Evolutionary conservation across 371 early-diverging fungal genomes (phyloP).

Genomic region (Rhizopus delemar): DNA sequence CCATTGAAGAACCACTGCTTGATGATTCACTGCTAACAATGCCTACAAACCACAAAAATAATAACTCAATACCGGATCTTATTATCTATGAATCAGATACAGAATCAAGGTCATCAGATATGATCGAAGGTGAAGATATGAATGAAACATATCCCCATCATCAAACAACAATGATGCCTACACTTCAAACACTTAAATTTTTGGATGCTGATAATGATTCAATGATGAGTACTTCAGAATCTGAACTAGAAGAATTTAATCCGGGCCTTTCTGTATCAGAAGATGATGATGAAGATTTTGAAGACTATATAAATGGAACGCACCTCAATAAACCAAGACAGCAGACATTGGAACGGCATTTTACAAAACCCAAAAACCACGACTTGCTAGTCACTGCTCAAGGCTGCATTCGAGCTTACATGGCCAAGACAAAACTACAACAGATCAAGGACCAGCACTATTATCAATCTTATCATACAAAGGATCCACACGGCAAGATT

Average conservation of each 20-base stretch:
- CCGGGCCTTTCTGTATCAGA: slow-evolving; percentile 3
- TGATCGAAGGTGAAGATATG: slow-evolving; percentile 4
- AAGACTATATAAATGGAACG: neutral
- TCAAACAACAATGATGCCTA: neutral
- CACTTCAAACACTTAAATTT: neutral
- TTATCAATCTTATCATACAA: slow-evolving; percentile 17
- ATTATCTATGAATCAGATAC: slow-evolving; percentile 21
- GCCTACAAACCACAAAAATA: neutral
- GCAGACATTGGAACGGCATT: slow-evolving; percentile 12
- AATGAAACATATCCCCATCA: slow-evolving; percentile 2
- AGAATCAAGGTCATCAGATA: slow-evolving; percentile 18
- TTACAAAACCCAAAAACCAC: slow-evolving; percentile 15
- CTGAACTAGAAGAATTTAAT: slow-evolving; percentile 16
- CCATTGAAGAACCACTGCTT: slow-evolving; percentile 18
- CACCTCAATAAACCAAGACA: neutral
- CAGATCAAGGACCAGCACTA: slow-evolving; percentile 24
- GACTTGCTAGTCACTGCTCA: slow-evolving; percentile 10
- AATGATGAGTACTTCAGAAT: slow-evolving; percentile 15
- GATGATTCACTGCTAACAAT: neutral
- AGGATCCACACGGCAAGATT: slow-evolving; percentile 20
- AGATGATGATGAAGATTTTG: neutral
- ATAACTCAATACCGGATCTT: slow-evolving; percentile 6
- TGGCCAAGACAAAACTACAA: slow-evolving; percentile 20
- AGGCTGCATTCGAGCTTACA: slow-evolving; percentile 21
- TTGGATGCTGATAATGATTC: slow-evolving; percentile 14